These are phyloP conservation scores for Epichloe sibirici DNA, from an alignment of 2,329 filamentous ascomycete species.

Conservation along the genomic window DNA sequence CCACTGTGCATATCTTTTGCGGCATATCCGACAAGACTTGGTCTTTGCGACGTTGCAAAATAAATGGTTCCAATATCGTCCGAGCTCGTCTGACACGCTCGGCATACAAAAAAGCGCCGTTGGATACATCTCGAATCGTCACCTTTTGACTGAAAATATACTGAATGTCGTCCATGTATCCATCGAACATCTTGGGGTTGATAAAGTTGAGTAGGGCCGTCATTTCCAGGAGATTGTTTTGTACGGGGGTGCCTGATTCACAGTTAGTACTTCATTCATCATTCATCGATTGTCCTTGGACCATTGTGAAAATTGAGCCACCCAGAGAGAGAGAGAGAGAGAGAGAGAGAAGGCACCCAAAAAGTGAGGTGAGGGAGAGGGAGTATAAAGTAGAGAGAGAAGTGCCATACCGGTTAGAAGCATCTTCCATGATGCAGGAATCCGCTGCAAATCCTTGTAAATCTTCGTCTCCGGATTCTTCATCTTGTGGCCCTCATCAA, in stretches of 20 bases:
- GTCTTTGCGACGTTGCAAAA: slow-evolving; percentile 83
- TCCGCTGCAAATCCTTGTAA: slow-evolving; percentile 66
- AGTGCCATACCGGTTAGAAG: slow-evolving; percentile 42
- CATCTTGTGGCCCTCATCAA: slow-evolving; percentile 87
- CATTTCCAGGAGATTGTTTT: slow-evolving; percentile 90
- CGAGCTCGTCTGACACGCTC: slow-evolving; percentile 79
- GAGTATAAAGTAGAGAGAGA: background rate
- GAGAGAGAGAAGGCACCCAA: too few species aligned
- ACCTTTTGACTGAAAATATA: slow-evolving; percentile 89
- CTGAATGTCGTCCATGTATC: slow-evolving; percentile 65
- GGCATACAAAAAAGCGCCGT: slow-evolving; percentile 73
- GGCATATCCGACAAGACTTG: slow-evolving; percentile 82
- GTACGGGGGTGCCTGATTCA: slow-evolving; percentile 66
- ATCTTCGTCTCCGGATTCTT: slow-evolving; percentile 78
- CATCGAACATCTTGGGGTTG: slow-evolving; percentile 70
- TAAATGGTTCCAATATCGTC: slow-evolving; percentile 89
- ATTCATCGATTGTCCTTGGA: background rate
- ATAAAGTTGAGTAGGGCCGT: slow-evolving; percentile 89
- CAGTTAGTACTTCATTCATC: slow-evolving; percentile 9
- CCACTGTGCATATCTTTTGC: slow-evolving; percentile 62
- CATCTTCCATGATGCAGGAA: slow-evolving; percentile 72
- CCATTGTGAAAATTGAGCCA: too few species aligned
- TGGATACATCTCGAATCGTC: slow-evolving; percentile 64
- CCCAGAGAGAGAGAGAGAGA: too few species aligned
- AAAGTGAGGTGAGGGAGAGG: too few species aligned